Conservation (phyloP, 2,329 filamentous ascomycete species). For the Stagonosporopsis tanaceti region DNA sequence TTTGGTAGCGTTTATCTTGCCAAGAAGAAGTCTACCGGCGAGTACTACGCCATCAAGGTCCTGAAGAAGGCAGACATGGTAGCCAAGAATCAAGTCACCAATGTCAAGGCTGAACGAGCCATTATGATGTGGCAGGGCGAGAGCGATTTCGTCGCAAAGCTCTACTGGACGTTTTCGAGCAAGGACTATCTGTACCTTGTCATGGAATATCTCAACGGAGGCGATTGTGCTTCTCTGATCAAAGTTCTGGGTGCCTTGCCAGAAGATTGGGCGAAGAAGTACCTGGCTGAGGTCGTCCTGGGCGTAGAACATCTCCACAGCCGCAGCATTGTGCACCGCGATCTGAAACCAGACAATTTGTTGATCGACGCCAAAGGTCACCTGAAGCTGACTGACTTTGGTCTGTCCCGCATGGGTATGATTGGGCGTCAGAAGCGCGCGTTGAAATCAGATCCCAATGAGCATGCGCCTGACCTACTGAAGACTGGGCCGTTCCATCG, state of each 20-base stretch:
- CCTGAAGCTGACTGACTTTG: conserved; percentile 96
- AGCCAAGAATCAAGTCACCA: conserved; percentile 98
- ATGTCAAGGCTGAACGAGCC: conserved; percentile 96
- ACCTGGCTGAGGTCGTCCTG: conserved; percentile 94
- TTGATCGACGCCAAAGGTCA: conserved; percentile 97
- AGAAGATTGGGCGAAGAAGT: conserved; percentile 98
- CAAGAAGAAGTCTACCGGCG: conserved; percentile 97
- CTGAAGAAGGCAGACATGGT: conserved; percentile 99
- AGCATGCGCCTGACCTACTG: conserved; percentile 89
- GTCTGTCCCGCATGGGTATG: conserved; percentile 94
- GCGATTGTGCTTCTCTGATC: conserved; percentile 94
- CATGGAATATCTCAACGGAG: conserved; percentile 98
- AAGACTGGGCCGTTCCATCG: conserved; percentile 92
- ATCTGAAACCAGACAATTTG: conserved; percentile 95
- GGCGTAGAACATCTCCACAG: conserved; percentile 95
- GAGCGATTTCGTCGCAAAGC: conserved; percentile 97
- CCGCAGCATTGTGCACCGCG: conserved; percentile 93
- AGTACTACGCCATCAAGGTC: conserved; percentile 99
- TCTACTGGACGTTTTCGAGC: conserved; percentile 99
- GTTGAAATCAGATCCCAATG: conserved; percentile 70
- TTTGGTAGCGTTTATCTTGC: conserved; percentile 98
- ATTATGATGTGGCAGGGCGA: conserved; percentile 99
- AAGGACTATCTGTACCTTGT: conserved; percentile 98
- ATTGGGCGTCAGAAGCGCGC: conserved; percentile 96
- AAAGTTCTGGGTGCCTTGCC: conserved; percentile 91